Percentiles rank a stretch among this genome's conserved stretches.
phyloP scores from a whole-genome alignment of 768 basidiomycete species.

The Podaxis sp. region DNA sequence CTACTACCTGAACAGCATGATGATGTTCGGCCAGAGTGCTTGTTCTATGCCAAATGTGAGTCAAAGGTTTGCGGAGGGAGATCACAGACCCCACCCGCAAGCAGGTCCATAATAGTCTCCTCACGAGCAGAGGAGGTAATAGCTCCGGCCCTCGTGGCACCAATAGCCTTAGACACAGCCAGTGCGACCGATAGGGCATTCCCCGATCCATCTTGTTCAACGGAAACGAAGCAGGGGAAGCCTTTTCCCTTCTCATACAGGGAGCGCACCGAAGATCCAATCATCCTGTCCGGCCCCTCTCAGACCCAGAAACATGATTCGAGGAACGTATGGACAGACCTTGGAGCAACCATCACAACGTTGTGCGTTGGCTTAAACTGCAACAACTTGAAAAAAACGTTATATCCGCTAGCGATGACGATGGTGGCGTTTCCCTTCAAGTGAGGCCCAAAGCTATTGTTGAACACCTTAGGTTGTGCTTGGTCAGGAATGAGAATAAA shows the following conservation, averaged over 20 bases:
- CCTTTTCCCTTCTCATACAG: constrained; percentile 56
- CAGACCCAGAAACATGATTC: not conserved
- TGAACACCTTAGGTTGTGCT: constrained; percentile 60
- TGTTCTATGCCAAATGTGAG: constrained; percentile 34
- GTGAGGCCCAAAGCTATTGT: constrained; percentile 44
- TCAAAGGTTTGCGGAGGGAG: not conserved
- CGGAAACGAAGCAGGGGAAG: constrained; percentile 63
- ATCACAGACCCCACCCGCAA: constrained; percentile 33
- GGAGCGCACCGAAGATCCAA: constrained; percentile 60
- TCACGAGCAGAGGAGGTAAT: constrained; percentile 59
- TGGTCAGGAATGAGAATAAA: constrained; percentile 64
- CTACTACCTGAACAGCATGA: constrained; percentile 50
- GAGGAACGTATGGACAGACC: constrained; percentile 26
- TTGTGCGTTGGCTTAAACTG: constrained; percentile 49
- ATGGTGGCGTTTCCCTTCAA: constrained; percentile 45
- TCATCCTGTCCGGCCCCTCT: constrained; percentile 40
- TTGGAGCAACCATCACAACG: constrained; percentile 64
- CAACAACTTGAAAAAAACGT: constrained; percentile 57
- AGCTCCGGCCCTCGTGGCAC: constrained; percentile 59
- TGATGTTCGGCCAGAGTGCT: constrained; percentile 65
- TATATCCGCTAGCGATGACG: constrained; percentile 62
- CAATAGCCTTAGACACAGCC: constrained; percentile 53
- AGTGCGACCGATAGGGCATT: constrained; percentile 41
- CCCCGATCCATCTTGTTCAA: constrained; percentile 56
- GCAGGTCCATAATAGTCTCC: constrained; percentile 62